Conservation (phyloP, 2,329 filamentous ascomycete genomes). For the Aspergillus fructus region DNA sequence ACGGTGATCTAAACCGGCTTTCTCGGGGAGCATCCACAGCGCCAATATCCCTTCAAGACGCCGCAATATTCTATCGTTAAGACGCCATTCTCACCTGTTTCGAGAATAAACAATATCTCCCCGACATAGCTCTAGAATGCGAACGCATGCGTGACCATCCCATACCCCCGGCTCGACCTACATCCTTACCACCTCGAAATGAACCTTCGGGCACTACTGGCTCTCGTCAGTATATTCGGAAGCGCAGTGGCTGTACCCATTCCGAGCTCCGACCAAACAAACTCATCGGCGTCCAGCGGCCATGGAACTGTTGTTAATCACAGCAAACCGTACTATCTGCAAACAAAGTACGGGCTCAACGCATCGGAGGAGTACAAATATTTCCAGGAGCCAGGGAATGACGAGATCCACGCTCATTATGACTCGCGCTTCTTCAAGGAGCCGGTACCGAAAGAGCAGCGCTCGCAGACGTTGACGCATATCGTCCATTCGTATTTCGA, state of each 20-base stretch:
- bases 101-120: background rate
- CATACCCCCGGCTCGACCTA: background rate
- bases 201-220: conserved; percentile 20
- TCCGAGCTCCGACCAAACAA: conserved; percentile 14
- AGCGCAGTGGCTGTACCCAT: conserved; percentile 18
- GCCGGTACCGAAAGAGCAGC: conserved; percentile 64
- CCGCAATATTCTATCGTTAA: conserved; percentile 1
- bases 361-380: conserved; percentile 53
- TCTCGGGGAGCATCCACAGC: background rate
- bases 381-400: conserved; percentile 64
- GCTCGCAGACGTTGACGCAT: conserved; percentile 64
- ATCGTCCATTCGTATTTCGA: conserved; percentile 73
- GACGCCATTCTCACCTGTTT: background rate
- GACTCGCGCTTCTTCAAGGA: conserved; percentile 68
- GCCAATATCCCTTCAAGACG: background rate
- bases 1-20: background rate
- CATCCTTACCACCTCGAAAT: conserved; percentile 16
- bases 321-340: conserved; percentile 16
- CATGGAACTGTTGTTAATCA: conserved; percentile 16
- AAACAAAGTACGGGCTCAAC: conserved; percentile 29
- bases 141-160: conserved; percentile 1
- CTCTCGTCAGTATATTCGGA: conserved; percentile 20
- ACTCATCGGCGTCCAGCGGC: conserved; percentile 3
- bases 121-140: conserved; percentile 4
- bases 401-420: conserved; percentile 67